Base-by-base conservation (phyloP, 257 asterid species). In the Nyctanthes arbortristis region DNA sequence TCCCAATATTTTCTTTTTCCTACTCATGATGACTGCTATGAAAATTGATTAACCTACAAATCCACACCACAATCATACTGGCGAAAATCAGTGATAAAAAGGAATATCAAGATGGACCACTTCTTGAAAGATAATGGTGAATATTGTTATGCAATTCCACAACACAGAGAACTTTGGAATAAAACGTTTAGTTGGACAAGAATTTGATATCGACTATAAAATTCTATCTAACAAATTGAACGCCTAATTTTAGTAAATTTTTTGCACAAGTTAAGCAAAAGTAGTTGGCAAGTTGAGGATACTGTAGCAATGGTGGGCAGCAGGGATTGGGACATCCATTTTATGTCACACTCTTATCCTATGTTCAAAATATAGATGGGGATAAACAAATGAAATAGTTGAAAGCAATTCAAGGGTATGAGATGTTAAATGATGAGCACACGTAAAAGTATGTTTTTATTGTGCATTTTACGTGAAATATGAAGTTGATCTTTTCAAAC, bases 281-380 rank as follows among this genome's bases (percentile, higher is more conserved):
- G 25, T 11, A 7, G 29, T 2, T 49, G 57, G 13, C 58, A 49
- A 49, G 58, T 49, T 49, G 58, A 49, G 58, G 58, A 49, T 0
- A 49, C 58, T 49, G 58, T 49, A 20, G 58, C 29, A 49, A 49
- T 20, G 29, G 58, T 49, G 58, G 29, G 58, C 58, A 49, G 28
- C 28, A 49, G 13, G 22, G 58, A 49, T 7, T 52, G 59, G 30
- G 59, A 52, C 59, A 28, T 52, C 59, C 59, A 52, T 18, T 52
- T 9, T 20, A 30, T 52, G 29, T 22, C 59, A 52, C 59, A 22
- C 14, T 52, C 59, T 52, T 52, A 52, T 22, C 30, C 5, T 22
- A 39, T 52, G 14, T 52, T 20, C 58, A 39, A 16, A 22, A 52
- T 52, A 9, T 6, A 2, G 16, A 52, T 52, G 9, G 27, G n/a